Conservation (phyloP, 257 asterid genomes). For the Pogostemon cablin region DNA sequence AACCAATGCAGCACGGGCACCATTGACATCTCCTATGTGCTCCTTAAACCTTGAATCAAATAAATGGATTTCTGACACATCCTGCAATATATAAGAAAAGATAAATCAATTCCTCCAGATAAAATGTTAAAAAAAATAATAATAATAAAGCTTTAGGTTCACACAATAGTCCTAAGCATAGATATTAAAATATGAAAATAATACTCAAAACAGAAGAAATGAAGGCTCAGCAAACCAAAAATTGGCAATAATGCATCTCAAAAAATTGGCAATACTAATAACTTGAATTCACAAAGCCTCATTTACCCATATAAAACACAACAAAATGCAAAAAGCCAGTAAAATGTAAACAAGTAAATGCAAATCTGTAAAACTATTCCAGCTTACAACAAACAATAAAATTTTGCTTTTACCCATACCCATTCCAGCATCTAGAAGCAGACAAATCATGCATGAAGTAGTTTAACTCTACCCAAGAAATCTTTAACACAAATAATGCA, state of each 20-base stretch:
- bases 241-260: background rate
- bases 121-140: background rate
- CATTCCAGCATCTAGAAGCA: constrained; percentile 9
- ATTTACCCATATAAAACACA: background rate
- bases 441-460: constrained; percentile 8
- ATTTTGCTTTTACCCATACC: background rate
- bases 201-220: background rate
- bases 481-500: constrained; percentile 17
- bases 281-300: constrained; percentile 6
- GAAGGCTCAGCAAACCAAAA: constrained; percentile 12
- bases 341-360: background rate
- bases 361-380: background rate
- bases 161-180: background rate
- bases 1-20: constrained; percentile 70
- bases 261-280: background rate
- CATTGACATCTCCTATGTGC: constrained; percentile 65
- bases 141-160: constrained; percentile 3
- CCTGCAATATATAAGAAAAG: constrained; percentile 47
- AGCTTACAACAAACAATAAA: constrained; percentile 6
- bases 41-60: constrained; percentile 85
- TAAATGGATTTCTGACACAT: constrained; percentile 72
- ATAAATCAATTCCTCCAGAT: constrained; percentile 30
- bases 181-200: constrained; percentile 6
- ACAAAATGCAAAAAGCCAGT: constrained; percentile 3
- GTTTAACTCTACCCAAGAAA: constrained; percentile 4